A percentile compares a stretch with the other conserved stretches of the same genome.
phyloP scores from a whole-genome alignment of 2,329 filamentous ascomycete species.

The Fusarium tricinctum region DNA sequence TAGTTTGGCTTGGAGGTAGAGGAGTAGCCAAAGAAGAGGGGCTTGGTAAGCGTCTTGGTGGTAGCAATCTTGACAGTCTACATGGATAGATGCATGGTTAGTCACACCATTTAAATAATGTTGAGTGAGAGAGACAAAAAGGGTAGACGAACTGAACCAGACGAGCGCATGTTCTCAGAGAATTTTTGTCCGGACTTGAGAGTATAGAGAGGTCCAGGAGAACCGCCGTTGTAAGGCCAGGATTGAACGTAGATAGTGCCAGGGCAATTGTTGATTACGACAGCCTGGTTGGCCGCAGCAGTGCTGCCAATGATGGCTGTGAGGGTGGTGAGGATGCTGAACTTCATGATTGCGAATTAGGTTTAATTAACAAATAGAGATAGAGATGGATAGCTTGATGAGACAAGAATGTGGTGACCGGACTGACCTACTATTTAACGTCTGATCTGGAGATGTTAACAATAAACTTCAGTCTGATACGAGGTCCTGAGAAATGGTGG shows the following conservation, averaged over 20 bases:
- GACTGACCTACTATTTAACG: no score
- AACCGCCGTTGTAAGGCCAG: constrained; percentile 22
- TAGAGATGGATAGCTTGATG: not conserved
- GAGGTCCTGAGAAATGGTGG: not conserved
- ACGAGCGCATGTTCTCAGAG: constrained; percentile 52
- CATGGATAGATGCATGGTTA: not conserved
- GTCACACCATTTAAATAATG: accelerated
- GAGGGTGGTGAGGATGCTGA: constrained; percentile 43
- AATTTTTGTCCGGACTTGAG: constrained; percentile 54
- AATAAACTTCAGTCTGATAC: not conserved
- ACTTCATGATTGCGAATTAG: constrained; percentile 50
- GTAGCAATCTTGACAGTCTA: constrained; percentile 58
- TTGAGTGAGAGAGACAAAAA: accelerated
- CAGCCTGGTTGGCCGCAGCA: constrained; percentile 54
- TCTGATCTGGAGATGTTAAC: not conserved
- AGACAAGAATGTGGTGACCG: not conserved
- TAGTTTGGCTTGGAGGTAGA: constrained; percentile 55
- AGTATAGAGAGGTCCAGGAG: constrained; percentile 52
- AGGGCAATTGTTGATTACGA: constrained; percentile 56
- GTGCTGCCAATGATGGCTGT: constrained; percentile 51
- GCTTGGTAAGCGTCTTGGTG: constrained; percentile 54
- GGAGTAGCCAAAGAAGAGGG: constrained; percentile 61
- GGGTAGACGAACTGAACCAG: constrained; percentile 50
- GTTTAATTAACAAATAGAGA: not conserved
- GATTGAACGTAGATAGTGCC: constrained; percentile 48